These are phyloP conservation scores for Cucurbita maxima DNA, from an alignment of 306 rosid genomes.

Conservation along the genomic window DNA sequence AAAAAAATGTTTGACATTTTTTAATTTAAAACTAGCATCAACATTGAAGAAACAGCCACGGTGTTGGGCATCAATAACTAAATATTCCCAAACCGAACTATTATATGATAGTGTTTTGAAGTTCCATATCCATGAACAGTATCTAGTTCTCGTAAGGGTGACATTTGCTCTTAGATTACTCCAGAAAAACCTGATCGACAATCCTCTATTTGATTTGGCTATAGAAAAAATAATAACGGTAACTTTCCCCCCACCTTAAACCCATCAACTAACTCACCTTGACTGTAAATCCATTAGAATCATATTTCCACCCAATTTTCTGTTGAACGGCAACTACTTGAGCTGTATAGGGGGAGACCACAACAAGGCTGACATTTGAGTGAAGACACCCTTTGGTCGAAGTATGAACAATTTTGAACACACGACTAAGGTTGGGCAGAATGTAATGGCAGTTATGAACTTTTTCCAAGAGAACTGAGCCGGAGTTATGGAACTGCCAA, in stretches of 20 bases:
- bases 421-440: not conserved
- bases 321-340: constrained; percentile 50
- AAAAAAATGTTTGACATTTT: constrained; percentile 32
- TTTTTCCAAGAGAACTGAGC: too few species aligned
- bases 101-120: constrained; percentile 24
- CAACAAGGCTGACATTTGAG: constrained; percentile 36
- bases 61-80: constrained; percentile 37
- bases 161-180: constrained; percentile 45
- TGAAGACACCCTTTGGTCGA: constrained; percentile 36
- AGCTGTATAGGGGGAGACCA: constrained; percentile 65
- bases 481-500: too few species aligned
- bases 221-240: constrained; percentile 44
- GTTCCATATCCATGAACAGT: constrained; percentile 56
- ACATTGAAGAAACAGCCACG: constrained; percentile 34
- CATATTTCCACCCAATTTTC: constrained; percentile 25
- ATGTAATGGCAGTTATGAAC: too few species aligned
- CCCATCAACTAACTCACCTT: constrained; percentile 52
- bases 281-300: constrained; percentile 31
- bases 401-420: constrained; percentile 26
- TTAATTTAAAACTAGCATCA: constrained; percentile 33
- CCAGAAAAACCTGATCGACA: constrained; percentile 35
- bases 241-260: constrained; percentile 71
- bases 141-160: constrained; percentile 72
- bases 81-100: constrained; percentile 36
- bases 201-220: constrained; percentile 26